Evolutionary conservation across 2,329 filamentous ascomycete genomes (phyloP), one percentile per base, ranked within the genome.

Genomic region (Colletotrichum navitas): DNA sequence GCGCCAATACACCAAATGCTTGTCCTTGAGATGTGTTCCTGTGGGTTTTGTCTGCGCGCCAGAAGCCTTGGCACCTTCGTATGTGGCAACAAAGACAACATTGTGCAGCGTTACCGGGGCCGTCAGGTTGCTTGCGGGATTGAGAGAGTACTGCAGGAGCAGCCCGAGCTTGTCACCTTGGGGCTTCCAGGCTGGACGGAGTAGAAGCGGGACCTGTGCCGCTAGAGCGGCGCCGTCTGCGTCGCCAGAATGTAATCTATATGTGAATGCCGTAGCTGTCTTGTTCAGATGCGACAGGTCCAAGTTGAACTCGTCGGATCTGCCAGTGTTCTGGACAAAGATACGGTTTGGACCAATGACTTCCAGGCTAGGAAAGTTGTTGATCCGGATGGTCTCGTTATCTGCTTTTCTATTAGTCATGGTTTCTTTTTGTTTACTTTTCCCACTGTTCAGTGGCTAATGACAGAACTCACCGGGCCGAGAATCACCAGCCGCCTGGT

Each of bases 321-420:
- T 90, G 12, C 92, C 89, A 1, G 86, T 78, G 75, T 94, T 92
- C 41, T 91, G 90, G 63, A 98, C 91, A 81, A 98, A 97, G 68
- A 94, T 93, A 54, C 94, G 94, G 80, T 99, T 99, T 1, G 95
- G 94, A 0, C 94, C 95, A 68, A 99, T 95, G 77, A 94, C 94
- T 77, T 98, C 96, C 7, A 99, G 87, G n/a, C 89, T 88, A 12
- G 91, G 83, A 79, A 97, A 97, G 79, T 97, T 96, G 77, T 97
- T 94, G 71, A 99, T 89, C 26, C 93, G 91, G 75, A 98, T 92
- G 2, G 85, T 91, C 77, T 95, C 88, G 39, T 85, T 83, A 26
- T 82, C 87, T 89, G 36, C 1, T n/a, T 54, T 51, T 16, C 21
- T 36, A 52, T 74, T 39, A 74, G 66, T 43, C 34, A 18, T 36